A percentile compares a stretch with the other conserved stretches of the same genome.
phyloP scores from a whole-genome alignment of 805 yeast genomes.

The Candida khao-thaluensis region DNA sequence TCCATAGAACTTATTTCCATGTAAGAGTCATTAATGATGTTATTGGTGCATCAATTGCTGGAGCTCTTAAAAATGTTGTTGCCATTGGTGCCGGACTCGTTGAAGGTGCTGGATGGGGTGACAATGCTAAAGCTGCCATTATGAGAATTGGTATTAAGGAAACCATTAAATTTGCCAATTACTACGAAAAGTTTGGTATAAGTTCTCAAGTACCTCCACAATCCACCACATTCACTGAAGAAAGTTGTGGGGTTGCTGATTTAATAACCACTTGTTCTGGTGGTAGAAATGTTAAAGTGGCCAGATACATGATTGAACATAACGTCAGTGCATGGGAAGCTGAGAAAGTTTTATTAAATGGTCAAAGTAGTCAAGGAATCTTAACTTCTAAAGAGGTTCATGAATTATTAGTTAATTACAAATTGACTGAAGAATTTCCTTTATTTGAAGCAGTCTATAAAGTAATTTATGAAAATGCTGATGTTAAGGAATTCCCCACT shows the following conservation, averaged over 20 bases:
- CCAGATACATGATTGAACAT: slow-evolving; percentile 77
- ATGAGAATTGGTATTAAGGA: slow-evolving; percentile 95
- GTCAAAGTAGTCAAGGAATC: slow-evolving; percentile 96
- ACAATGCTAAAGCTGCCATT: slow-evolving; percentile 95
- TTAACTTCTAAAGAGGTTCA: slow-evolving; percentile 89
- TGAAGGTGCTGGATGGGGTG: slow-evolving; percentile 98
- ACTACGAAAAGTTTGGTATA: slow-evolving; percentile 57
- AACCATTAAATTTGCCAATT: slow-evolving; percentile 75
- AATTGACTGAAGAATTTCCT: slow-evolving; percentile 71
- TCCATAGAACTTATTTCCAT: slow-evolving; percentile 98
- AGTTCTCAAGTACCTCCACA: slow-evolving; percentile 54
- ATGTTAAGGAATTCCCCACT: slow-evolving; percentile 73
- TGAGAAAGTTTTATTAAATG: slow-evolving; percentile 84
- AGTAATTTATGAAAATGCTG: slow-evolving; percentile 72
- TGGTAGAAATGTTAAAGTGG: slow-evolving; percentile 94
- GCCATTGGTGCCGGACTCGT: slow-evolving; percentile 97
- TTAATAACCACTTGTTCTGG: slow-evolving; percentile 96
- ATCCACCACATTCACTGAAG: slow-evolving; percentile 83
- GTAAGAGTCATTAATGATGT: slow-evolving; percentile 90
- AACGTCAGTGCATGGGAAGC: slow-evolving; percentile 76
- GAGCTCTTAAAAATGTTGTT: slow-evolving; percentile 94
- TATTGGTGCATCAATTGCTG: slow-evolving; percentile 94
- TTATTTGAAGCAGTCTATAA: slow-evolving; percentile 76
- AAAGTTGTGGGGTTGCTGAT: slow-evolving; percentile 97
- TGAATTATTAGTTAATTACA: slow-evolving; percentile 63